These are phyloP conservation scores for Cladobotryum protrusum DNA, from an alignment of 2,329 filamentous ascomycete species.

Conservation along the genomic window DNA sequence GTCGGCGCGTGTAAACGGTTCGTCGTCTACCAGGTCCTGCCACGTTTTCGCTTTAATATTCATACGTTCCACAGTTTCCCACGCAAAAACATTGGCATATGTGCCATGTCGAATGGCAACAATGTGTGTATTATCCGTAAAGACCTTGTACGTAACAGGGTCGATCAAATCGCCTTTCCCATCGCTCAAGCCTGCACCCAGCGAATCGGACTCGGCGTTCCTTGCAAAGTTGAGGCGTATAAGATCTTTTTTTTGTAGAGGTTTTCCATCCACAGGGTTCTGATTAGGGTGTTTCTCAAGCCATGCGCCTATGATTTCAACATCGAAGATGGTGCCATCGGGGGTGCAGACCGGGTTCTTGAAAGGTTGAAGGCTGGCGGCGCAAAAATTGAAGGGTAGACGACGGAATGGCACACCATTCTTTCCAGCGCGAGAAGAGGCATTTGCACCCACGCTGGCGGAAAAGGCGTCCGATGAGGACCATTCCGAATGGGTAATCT, in stretches of 20 bases:
- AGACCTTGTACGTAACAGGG: slow-evolving; percentile 93
- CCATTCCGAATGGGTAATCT: slow-evolving; percentile 97
- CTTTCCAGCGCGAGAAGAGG: slow-evolving; percentile 46
- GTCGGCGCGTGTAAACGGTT: slow-evolving; percentile 80
- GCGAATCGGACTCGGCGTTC: slow-evolving; percentile 64
- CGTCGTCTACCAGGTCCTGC: slow-evolving; percentile 82
- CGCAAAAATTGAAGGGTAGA: slow-evolving; percentile 97
- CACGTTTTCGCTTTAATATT: slow-evolving; percentile 98
- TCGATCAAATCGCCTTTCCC: slow-evolving; percentile 79
- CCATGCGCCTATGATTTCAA: slow-evolving; percentile 92
- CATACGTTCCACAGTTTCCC: slow-evolving; percentile 89
- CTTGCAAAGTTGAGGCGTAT: slow-evolving; percentile 88
- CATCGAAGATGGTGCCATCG: slow-evolving; percentile 85
- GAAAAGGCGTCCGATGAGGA: slow-evolving; percentile 83
- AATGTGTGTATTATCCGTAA: slow-evolving; percentile 97
- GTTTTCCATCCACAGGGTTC: slow-evolving; percentile 79
- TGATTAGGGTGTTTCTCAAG: slow-evolving; percentile 80
- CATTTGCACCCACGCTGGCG: slow-evolving; percentile 67
- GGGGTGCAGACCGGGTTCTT: slow-evolving; percentile 87
- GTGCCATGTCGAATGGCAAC: slow-evolving; percentile 73
- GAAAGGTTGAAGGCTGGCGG: slow-evolving; percentile 91
- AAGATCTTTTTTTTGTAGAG: slow-evolving; percentile 73
- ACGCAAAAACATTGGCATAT: slow-evolving; percentile 93
- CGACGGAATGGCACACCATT: slow-evolving; percentile 64
- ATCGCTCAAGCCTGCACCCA: slow-evolving; percentile 42